Percentiles rank a stretch among this genome's conserved stretches.
phyloP scores from a whole-genome alignment of 2,329 filamentous ascomycete species.

The Magnaporthiopsis incrustans region DNA sequence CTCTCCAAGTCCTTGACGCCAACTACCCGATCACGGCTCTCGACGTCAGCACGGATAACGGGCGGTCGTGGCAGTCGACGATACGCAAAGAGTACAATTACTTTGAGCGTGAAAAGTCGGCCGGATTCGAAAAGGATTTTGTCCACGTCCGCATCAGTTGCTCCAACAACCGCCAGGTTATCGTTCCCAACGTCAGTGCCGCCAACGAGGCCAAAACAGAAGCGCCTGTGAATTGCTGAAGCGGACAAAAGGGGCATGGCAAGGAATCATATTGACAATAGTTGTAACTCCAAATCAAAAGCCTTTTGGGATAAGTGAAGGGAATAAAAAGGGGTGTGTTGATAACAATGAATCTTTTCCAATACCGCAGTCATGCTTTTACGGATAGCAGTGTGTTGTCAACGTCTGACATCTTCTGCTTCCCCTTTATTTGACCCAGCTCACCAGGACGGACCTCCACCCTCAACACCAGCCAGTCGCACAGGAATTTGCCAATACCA shows the following conservation, averaged over 20 bases:
- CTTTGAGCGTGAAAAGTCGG: slow-evolving; percentile 42
- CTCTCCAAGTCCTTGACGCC: slow-evolving; percentile 57
- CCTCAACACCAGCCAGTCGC: too few relatives aligned
- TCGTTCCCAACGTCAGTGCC: slow-evolving; percentile 7
- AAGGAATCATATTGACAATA: not conserved
- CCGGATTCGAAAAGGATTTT: slow-evolving; percentile 24
- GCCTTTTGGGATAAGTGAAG: too few relatives aligned
- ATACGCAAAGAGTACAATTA: slow-evolving; percentile 49
- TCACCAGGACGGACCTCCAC: too few relatives aligned
- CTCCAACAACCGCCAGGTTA: slow-evolving; percentile 1
- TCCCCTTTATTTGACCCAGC: too few relatives aligned
- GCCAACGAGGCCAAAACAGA: slow-evolving; percentile 7
- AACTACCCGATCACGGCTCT: slow-evolving; percentile 47
- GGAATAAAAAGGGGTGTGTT: too few relatives aligned
- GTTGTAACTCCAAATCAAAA: not conserved
- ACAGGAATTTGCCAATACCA: too few relatives aligned
- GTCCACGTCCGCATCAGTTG: slow-evolving; percentile 10
- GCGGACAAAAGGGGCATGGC: not conserved
- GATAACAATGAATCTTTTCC: too few relatives aligned
- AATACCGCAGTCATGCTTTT: too few relatives aligned
- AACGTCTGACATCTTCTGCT: too few relatives aligned
- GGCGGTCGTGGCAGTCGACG: slow-evolving; percentile 49
- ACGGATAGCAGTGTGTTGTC: too few relatives aligned
- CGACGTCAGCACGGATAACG: slow-evolving; percentile 55
- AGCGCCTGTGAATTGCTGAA: slow-evolving; percentile 2